A percentile compares a stretch with the other conserved stretches of the same genome.
phyloP scores from a whole-genome alignment of 768 basidiomycete genomes.

The Suillus subalutaceus region DNA sequence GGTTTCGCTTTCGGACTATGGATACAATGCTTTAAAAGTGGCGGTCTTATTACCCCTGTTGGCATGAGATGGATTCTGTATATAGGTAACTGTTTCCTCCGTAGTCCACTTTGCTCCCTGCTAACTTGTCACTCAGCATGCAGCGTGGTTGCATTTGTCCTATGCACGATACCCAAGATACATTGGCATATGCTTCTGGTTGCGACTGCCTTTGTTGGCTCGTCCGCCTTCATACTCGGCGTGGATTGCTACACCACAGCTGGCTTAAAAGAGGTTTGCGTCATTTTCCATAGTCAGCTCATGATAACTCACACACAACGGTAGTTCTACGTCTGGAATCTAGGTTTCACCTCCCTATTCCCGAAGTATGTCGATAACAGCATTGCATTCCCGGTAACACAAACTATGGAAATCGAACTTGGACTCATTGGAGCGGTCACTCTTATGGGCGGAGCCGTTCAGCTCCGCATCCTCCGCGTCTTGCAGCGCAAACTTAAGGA shows the following conservation, averaged over 20 bases:
- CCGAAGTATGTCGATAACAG: constrained; percentile 69
- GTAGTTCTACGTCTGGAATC: constrained; percentile 95
- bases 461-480: constrained; percentile 81
- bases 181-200: constrained; percentile 87
- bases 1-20: constrained; percentile 88
- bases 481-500: constrained; percentile 80
- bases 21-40: constrained; percentile 83
- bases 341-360: constrained; percentile 83
- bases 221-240: constrained; percentile 88
- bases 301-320: constrained; percentile 18
- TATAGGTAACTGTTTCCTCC: constrained; percentile 57
- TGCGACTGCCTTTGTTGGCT: constrained; percentile 88
- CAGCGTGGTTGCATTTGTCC: constrained; percentile 76
- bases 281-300: not conserved
- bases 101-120: constrained; percentile 17
- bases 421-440: constrained; percentile 84
- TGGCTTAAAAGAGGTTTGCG: constrained; percentile 85
- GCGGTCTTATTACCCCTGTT: constrained; percentile 77
- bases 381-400: constrained; percentile 81
- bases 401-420: constrained; percentile 92
- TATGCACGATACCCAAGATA: constrained; percentile 83
- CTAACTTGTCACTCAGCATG: constrained; percentile 48
- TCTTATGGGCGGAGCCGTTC: constrained; percentile 87
- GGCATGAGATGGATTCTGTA: constrained; percentile 90
- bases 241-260: constrained; percentile 93